Base-by-base conservation (phyloP, 768 basidiomycete genomes). In the Lactarius tabidus region DNA sequence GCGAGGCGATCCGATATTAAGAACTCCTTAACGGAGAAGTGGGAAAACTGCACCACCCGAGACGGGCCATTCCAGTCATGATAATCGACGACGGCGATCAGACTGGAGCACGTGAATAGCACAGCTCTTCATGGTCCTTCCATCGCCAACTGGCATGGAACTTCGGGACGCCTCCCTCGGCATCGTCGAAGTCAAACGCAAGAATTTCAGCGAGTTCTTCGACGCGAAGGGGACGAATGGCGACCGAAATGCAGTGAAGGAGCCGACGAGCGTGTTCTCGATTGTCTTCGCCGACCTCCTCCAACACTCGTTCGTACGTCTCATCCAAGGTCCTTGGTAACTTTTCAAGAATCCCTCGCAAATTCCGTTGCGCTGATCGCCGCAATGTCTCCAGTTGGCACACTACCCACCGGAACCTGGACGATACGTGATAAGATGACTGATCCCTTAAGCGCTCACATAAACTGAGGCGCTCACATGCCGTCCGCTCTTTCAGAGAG, bases 11-110 rank as follows among this genome's bases (percentile, higher is more conserved):
- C 39, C 9, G 58, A 59, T 14, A 29, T 59, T 20, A 59, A n/a
- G 58, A 59, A 59, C 58, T 59, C 58, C 20, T 45, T 45, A n/a
- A 59, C 41, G 17, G 58, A 59, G 43, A 45, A 59, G 28, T 59
- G 58, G 5, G 58, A 59, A 26, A 59, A 45, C 28, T 59, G 43
- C 9, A 59, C 43, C 18, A 59, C 29, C 26, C 43, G 18, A 9
- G 10, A 33, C n/a, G n/a, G n/a, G n/a, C n/a, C n/a, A n/a, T n/a
- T n/a, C n/a, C n/a, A n/a, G n/a, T n/a, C n/a, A n/a, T n/a, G n/a
- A n/a, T n/a, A n/a, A n/a, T n/a, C n/a, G n/a, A 59, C 39, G 8
- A 57, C 17, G 12, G 23, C 7, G 20, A 59, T 31, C 9, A 59
- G 29, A 45, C 58, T 45, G 3, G 41, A 45, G 26, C 57, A 59